Percentiles rank a stretch among this genome's conserved stretches.
phyloP scores from a whole-genome alignment of 2,329 filamentous ascomycete species.

The Beauveria asiatica region DNA sequence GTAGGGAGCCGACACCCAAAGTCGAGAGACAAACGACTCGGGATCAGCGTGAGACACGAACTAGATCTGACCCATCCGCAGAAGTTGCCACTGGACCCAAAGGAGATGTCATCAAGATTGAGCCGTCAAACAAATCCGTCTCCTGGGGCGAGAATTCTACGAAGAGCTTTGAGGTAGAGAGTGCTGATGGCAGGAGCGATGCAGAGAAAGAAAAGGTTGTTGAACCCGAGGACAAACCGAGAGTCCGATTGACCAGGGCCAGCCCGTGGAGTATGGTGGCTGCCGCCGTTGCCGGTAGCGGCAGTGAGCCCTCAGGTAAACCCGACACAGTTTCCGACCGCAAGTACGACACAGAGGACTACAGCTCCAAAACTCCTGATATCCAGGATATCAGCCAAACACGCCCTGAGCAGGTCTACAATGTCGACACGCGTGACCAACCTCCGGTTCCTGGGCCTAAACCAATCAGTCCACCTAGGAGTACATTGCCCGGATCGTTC shows the following conservation, averaged over 20 bases:
- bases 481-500: slow-evolving; percentile 57
- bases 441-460: slow-evolving; percentile 51
- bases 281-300: slow-evolving; percentile 38
- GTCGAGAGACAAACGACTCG: slow-evolving; percentile 12
- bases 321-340: slow-evolving; percentile 17
- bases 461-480: slow-evolving; percentile 35
- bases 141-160: slow-evolving; percentile 59
- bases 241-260: slow-evolving; percentile 29
- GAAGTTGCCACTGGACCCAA: slow-evolving; percentile 31
- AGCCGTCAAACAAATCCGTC: slow-evolving; percentile 44
- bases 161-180: slow-evolving; percentile 55
- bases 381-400: slow-evolving; percentile 16
- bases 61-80: slow-evolving; percentile 18
- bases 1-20: slow-evolving; percentile 13
- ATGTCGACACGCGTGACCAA: slow-evolving; percentile 33
- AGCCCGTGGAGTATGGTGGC: slow-evolving; percentile 46
- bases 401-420: slow-evolving; percentile 17
- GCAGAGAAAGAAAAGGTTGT: slow-evolving; percentile 21
- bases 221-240: slow-evolving; percentile 23
- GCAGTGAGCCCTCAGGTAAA: slow-evolving; percentile 28
- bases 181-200: slow-evolving; percentile 37
- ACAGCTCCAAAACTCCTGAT: slow-evolving; percentile 9
- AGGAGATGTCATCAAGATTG: slow-evolving; percentile 34
- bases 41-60: slow-evolving; percentile 11
- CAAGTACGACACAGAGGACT: slow-evolving; percentile 14